A percentile compares a stretch with the other conserved stretches of the same genome.
phyloP scores from a whole-genome alignment of 257 asterid genomes.

The Craterostigma plantagineum region DNA sequence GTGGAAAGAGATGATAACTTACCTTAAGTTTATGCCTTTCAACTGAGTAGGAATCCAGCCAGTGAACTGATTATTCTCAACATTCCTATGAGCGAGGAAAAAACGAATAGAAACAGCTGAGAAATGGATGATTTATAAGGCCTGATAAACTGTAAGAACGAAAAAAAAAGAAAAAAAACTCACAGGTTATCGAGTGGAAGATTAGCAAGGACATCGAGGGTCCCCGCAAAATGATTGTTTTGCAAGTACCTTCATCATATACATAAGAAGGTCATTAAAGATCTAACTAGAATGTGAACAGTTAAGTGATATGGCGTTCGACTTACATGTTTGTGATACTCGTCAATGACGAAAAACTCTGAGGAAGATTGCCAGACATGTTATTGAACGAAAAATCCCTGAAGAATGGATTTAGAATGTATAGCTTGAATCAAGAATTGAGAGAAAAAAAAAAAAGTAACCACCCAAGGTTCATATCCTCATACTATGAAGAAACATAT shows the following conservation, averaged over 20 bases:
- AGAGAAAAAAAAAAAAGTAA: too few relatives aligned
- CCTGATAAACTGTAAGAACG: background rate
- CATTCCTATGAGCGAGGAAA: conserved; percentile 30
- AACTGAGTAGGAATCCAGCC: conserved; percentile 78
- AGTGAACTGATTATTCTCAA: conserved; percentile 72
- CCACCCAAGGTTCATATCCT: too few relatives aligned
- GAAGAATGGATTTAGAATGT: conserved; percentile 11
- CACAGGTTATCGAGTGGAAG: conserved; percentile 76
- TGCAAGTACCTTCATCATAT: conserved; percentile 54
- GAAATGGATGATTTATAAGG: too few relatives aligned
- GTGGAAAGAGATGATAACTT: background rate
- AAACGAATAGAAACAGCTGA: background rate
- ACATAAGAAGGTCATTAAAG: too few relatives aligned
- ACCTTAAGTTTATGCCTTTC: conserved; percentile 39
- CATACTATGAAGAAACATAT: too few relatives aligned
- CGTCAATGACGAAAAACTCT: conserved; percentile 37
- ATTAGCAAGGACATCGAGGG: conserved; percentile 66
- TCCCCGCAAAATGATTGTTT: conserved; percentile 83
- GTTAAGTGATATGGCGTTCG: background rate
- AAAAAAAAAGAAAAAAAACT: too few relatives aligned
- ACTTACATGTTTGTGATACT: conserved; percentile 57
- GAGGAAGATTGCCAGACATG: conserved; percentile 69
- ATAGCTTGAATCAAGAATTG: background rate
- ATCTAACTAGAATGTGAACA: background rate
- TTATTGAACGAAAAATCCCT: conserved; percentile 79